Conservation (phyloP, 1,139 yeast species). For the Scheffersomyces insectosa region DNA sequence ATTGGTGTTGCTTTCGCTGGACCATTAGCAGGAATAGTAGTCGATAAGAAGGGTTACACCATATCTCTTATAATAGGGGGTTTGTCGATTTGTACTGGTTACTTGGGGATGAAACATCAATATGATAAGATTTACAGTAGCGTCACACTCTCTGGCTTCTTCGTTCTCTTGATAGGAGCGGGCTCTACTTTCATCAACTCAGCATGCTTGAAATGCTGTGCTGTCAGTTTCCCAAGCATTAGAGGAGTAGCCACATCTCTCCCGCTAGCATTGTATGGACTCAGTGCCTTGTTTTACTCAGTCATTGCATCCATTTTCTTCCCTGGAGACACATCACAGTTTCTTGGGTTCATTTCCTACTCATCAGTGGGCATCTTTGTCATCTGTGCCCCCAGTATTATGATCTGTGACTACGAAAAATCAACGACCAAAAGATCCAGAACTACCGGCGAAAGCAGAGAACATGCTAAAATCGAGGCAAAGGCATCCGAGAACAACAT, state of each 20-base stretch:
- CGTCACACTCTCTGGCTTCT: slow-evolving; percentile 34
- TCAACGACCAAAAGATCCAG: not conserved
- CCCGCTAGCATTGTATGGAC: slow-evolving; percentile 59
- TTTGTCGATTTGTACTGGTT: slow-evolving; percentile 41
- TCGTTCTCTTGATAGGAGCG: slow-evolving; percentile 47
- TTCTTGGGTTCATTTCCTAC: slow-evolving; percentile 47
- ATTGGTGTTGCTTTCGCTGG: slow-evolving; percentile 60
- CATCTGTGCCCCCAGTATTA: slow-evolving; percentile 50
- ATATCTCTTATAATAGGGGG: slow-evolving; percentile 48
- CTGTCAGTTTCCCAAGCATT: slow-evolving; percentile 54
- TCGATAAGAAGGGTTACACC: slow-evolving; percentile 56
- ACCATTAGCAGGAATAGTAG: slow-evolving; percentile 58
- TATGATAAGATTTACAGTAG: slow-evolving; percentile 33
- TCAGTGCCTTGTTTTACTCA: slow-evolving; percentile 59
- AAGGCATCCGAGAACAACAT: not conserved
- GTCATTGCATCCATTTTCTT: slow-evolving; percentile 47
- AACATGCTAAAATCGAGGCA: not conserved
- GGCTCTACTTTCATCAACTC: slow-evolving; percentile 58
- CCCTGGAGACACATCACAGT: slow-evolving; percentile 52
- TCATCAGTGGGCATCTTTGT: slow-evolving; percentile 39
- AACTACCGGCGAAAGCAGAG: slow-evolving; percentile 1
- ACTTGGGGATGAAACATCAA: slow-evolving; percentile 48
- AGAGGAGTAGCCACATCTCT: slow-evolving; percentile 62
- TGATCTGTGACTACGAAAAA: slow-evolving; percentile 40
- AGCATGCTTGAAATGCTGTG: slow-evolving; percentile 59